These are phyloP conservation scores for Pisolithus marmoratus DNA, from an alignment of 768 basidiomycete species.

Conservation along the genomic window DNA sequence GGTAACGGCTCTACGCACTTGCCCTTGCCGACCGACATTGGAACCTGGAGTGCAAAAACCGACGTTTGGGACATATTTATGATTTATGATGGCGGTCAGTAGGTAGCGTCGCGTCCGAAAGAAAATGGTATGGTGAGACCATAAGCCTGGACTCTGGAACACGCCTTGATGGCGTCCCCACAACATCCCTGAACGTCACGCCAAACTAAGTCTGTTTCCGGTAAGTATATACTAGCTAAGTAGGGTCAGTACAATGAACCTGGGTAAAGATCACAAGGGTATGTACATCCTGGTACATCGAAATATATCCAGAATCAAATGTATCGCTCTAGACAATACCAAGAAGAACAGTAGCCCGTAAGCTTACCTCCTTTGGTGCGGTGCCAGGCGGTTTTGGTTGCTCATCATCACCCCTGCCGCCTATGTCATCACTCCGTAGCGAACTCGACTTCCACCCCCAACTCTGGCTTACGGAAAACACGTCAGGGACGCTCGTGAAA, in stretches of 20 bases:
- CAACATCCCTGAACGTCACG: too few species aligned
- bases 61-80: not conserved
- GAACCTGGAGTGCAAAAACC: too few species aligned
- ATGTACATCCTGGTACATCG: too few species aligned
- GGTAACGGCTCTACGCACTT: slow-evolving; percentile 19
- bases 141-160: too few species aligned
- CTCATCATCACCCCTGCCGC: slow-evolving; percentile 32
- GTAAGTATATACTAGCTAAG: too few species aligned
- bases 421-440: slow-evolving; percentile 46
- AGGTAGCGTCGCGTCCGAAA: too few species aligned
- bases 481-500: slow-evolving; percentile 82
- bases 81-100: not conserved
- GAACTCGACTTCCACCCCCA: slow-evolving; percentile 89
- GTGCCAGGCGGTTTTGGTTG: slow-evolving; percentile 27
- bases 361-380: slow-evolving; percentile 44
- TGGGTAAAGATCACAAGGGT: not conserved
- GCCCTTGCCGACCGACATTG: slow-evolving; percentile 28
- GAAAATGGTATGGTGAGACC: too few species aligned
- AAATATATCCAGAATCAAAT: too few species aligned
- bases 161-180: too few species aligned
- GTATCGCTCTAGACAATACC: slow-evolving; percentile 53
- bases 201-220: too few species aligned
- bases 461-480: slow-evolving; percentile 78
- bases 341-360: slow-evolving; percentile 75
- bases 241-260: not conserved